Conservation (phyloP, 768 basidiomycete genomes). For the Psilocybe subaeruginosa region DNA sequence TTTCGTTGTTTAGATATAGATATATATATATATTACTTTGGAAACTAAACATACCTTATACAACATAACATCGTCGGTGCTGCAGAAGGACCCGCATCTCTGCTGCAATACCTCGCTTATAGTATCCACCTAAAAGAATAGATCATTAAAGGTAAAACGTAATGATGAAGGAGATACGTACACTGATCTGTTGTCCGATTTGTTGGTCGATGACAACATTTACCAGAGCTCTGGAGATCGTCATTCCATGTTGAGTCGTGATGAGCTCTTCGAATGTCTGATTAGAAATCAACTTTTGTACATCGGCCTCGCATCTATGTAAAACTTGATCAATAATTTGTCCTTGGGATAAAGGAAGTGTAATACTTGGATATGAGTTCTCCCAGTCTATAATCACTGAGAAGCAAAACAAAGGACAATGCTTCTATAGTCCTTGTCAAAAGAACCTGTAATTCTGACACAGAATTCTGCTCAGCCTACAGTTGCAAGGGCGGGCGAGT, state of each 20-base stretch:
- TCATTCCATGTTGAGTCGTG: conserved; percentile 82
- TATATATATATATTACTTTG: neutral
- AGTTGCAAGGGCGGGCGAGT: neutral
- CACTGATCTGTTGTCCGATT: conserved; percentile 95
- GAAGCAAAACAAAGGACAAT: conserved; percentile 87
- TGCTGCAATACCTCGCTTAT: conserved; percentile 95
- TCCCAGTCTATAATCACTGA: conserved; percentile 89
- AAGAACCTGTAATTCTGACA: conserved; percentile 75
- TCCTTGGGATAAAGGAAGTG: conserved; percentile 2
- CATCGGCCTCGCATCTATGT: conserved; percentile 69
- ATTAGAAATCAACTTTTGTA: conserved; percentile 66
- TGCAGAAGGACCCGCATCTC: conserved; percentile 96
- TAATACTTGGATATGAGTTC: conserved; percentile 79
- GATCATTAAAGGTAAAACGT: neutral
- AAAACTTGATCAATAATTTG: conserved; percentile 4
- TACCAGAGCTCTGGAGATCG: conserved; percentile 87
- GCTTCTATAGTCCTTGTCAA: conserved; percentile 90
- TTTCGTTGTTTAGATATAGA: neutral
- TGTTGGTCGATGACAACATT: conserved; percentile 98
- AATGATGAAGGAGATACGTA: conserved; percentile 40
- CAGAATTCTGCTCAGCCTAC: conserved; percentile 82
- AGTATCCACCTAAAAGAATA: conserved; percentile 79
- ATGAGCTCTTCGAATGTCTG: conserved; percentile 89
- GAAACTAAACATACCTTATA: conserved; percentile 70
- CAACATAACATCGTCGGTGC: conserved; percentile 95